phyloP scores from a whole-genome alignment of 1,139 yeast genomes.

The Hyphopichia buzzinii region DNA sequence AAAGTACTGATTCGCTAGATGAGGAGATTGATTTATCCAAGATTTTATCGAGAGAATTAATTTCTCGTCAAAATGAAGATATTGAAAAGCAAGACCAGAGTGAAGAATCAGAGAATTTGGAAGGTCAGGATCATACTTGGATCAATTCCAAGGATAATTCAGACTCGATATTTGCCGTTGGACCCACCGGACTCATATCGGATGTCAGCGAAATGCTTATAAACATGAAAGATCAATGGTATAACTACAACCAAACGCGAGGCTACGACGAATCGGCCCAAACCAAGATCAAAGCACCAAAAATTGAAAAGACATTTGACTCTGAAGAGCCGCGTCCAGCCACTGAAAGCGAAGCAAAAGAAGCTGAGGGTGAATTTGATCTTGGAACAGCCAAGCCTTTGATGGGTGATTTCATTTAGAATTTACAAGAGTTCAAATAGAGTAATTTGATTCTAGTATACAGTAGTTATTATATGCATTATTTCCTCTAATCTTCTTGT shows the following conservation, averaged over 20 bases:
- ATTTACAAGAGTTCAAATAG: neutral
- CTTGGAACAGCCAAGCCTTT: conserved; percentile 15
- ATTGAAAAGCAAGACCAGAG: conserved; percentile 24
- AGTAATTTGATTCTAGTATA: conserved; percentile 5
- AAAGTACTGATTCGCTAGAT: conserved; percentile 21
- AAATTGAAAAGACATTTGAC: neutral
- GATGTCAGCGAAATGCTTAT: conserved; percentile 57
- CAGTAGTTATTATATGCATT: conserved; percentile 1
- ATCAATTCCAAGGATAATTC: conserved; percentile 46
- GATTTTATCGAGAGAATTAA: conserved; percentile 36
- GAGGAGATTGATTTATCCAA: conserved; percentile 27
- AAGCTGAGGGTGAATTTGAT: conserved; percentile 15
- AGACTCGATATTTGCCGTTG: conserved; percentile 60
- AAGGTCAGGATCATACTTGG: conserved; percentile 41
- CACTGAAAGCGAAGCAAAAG: conserved; percentile 1
- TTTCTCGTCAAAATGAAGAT: conserved; percentile 31
- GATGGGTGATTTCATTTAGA: conserved; percentile 27
- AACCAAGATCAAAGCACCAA: neutral
- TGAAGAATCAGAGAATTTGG: conserved; percentile 8
- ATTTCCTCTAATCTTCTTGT: conserved; percentile 8
- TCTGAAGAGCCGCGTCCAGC: neutral
- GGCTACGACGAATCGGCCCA: neutral
- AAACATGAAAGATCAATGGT: conserved; percentile 38
- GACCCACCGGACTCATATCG: conserved; percentile 68
- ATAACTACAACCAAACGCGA: conserved; percentile 16